Conservation (phyloP, 2,329 filamentous ascomycete genomes). For the Tolypocladium pustulatum region DNA sequence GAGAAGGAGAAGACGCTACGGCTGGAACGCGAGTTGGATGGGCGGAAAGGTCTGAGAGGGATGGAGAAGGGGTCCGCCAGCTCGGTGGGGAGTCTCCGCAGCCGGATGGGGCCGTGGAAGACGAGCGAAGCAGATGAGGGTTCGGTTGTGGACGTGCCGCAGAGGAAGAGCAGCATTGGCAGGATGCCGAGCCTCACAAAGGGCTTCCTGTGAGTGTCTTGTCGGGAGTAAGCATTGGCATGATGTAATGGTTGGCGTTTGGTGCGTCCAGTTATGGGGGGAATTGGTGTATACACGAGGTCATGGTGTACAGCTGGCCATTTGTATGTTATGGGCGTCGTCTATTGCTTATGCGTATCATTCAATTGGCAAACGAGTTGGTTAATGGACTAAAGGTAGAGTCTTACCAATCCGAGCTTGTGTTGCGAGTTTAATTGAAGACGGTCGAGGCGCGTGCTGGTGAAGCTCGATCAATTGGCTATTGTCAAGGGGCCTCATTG, state of each 20-base stretch:
- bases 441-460: too few relatives aligned
- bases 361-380: not conserved
- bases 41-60: conserved; percentile 62
- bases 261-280: not conserved
- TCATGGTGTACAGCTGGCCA: not conserved
- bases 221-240: not conserved
- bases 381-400: not conserved
- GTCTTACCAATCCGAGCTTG: not conserved
- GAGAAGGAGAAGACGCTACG: conserved; percentile 72
- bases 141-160: conserved; percentile 41
- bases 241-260: not conserved
- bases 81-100: conserved; percentile 36
- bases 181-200: conserved; percentile 61
- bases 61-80: conserved; percentile 44
- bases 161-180: conserved; percentile 55
- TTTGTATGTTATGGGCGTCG: not conserved
- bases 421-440: not conserved
- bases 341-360: not conserved
- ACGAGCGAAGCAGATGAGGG: conserved; percentile 29
- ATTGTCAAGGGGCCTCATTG: too few relatives aligned
- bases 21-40: conserved; percentile 81
- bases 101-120: conserved; percentile 21
- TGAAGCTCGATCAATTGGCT: too few relatives aligned
- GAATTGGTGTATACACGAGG: not conserved
- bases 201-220: conserved; percentile 53